Conservation (phyloP, 768 basidiomycete species). For the Leucosporidium scottii region DNA sequence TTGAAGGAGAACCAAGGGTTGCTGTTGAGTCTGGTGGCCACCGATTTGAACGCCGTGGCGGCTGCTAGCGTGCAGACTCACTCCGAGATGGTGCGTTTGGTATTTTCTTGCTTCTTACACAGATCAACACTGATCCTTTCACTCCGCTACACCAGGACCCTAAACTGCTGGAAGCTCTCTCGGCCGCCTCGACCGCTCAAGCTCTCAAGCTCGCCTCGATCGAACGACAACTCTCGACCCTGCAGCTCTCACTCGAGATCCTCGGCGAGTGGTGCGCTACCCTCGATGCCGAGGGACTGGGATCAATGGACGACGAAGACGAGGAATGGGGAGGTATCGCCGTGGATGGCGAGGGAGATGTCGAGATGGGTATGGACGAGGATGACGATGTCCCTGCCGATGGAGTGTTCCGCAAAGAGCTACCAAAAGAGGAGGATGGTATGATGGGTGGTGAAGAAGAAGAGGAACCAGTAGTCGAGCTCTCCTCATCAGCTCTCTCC, state of each 20-base stretch:
- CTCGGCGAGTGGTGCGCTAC: slow-evolving; percentile 33
- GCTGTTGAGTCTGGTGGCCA: slow-evolving; percentile 9
- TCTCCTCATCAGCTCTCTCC: not conserved
- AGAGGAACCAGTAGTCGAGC: slow-evolving; percentile 10
- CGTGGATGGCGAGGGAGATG: slow-evolving; percentile 19
- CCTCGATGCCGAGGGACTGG: slow-evolving; percentile 13
- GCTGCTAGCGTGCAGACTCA: not conserved
- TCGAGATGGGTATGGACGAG: slow-evolving; percentile 10
- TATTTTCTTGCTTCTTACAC: too few relatives aligned
- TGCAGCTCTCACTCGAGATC: slow-evolving; percentile 43
- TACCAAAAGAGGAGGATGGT: slow-evolving; percentile 9
- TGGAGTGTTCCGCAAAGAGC: not conserved
- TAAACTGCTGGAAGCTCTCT: not conserved
- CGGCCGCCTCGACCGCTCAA: slow-evolving; percentile 3
- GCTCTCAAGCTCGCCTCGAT: slow-evolving; percentile 36
- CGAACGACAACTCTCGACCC: slow-evolving; percentile 41
- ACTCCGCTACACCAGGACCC: slow-evolving; percentile 10
- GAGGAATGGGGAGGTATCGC: slow-evolving; percentile 27
- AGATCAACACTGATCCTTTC: too few relatives aligned
- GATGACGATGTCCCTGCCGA: slow-evolving; percentile 14
- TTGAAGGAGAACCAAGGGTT: slow-evolving; percentile 5
- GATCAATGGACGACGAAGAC: slow-evolving; percentile 8
- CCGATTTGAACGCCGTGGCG: not conserved
- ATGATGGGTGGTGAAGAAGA: slow-evolving; percentile 33
- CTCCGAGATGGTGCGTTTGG: slow-evolving; percentile 11